Percentiles rank a stretch among this genome's conserved stretches.
Conservation (phyloP, 2,329 filamentous ascomycete genomes). For the Aspergillus floridensis region DNA sequence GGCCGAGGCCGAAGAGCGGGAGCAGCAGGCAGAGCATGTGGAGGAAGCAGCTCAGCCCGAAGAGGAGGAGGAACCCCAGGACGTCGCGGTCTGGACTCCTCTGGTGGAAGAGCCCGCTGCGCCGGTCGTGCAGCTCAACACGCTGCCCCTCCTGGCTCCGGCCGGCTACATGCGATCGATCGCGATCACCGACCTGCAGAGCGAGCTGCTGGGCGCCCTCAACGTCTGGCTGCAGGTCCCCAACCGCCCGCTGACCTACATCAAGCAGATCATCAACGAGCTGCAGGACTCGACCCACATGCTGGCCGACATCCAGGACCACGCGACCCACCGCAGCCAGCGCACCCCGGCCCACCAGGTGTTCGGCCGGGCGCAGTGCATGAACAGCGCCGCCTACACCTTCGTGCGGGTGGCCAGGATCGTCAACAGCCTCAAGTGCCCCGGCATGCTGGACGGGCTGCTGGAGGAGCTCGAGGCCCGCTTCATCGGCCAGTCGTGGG, state of each 20-base stretch:
- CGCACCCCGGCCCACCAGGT: slow-evolving; percentile 37
- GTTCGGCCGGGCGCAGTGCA: slow-evolving; percentile 37
- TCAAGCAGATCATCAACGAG: slow-evolving; percentile 25
- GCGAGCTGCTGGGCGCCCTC: slow-evolving; percentile 25
- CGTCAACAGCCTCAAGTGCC: slow-evolving; percentile 15
- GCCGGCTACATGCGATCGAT: slow-evolving; percentile 25
- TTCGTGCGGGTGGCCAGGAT: slow-evolving; percentile 25
- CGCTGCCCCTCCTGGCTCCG: slow-evolving; percentile 15
- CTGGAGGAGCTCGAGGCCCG: slow-evolving; percentile 19
- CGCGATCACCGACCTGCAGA: slow-evolving; percentile 27
- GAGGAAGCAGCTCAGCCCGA: slow-evolving; percentile 1
- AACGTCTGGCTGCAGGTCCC: slow-evolving; percentile 32
- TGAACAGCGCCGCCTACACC: slow-evolving; percentile 38
- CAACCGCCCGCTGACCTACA: slow-evolving; percentile 10
- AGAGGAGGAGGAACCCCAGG: not conserved
- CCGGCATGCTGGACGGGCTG: slow-evolving; percentile 21
- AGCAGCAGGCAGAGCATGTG: not conserved
- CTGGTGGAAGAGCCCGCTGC: slow-evolving; percentile 6
- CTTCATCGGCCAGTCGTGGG: slow-evolving; percentile 21
- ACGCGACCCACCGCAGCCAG: slow-evolving; percentile 33
- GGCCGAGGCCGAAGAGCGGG: not conserved
- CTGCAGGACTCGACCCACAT: slow-evolving; percentile 33
- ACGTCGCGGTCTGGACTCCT: slow-evolving; percentile 4
- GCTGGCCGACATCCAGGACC: slow-evolving; percentile 43
- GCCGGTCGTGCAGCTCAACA: slow-evolving; percentile 3